Evolutionary conservation across 2,329 filamentous ascomycete species (phyloP).

Genomic region (Boeremia exigua): DNA sequence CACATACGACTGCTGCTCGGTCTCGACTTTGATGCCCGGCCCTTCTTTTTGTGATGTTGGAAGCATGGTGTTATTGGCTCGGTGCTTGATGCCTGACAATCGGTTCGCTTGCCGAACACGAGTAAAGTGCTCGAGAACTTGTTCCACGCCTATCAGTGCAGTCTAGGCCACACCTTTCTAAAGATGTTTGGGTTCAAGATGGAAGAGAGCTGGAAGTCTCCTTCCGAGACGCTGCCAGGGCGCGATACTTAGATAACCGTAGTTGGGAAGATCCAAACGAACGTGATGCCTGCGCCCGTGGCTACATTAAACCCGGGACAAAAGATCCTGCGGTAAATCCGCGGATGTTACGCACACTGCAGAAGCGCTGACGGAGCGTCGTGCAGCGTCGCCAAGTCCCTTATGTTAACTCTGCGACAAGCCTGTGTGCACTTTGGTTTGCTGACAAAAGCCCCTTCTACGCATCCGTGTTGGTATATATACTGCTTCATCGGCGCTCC

Average conservation of each 20-base stretch:
- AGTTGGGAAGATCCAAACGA: neutral
- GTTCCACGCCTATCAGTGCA: too few relatives aligned
- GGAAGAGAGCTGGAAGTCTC: too few relatives aligned
- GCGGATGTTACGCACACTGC: neutral
- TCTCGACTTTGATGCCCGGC: neutral
- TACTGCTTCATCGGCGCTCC: neutral
- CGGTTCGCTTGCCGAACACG: constrained; percentile 1
- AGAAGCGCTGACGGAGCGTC: constrained; percentile 1
- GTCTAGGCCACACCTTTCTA: too few relatives aligned
- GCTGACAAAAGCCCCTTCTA: neutral
- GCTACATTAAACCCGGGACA: neutral
- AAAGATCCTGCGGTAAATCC: neutral
- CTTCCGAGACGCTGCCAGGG: neutral
- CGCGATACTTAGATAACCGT: neutral
- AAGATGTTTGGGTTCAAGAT: too few relatives aligned
- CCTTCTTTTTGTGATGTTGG: neutral
- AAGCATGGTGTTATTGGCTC: neutral
- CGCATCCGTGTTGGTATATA: neutral
- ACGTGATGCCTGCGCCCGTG: neutral
- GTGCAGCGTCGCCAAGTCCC: neutral
- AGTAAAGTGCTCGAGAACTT: neutral
- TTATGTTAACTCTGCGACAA: neutral
- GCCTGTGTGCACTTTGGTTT: neutral
- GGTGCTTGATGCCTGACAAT: neutral
- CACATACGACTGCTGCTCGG: neutral